Base-by-base conservation (phyloP, 2,329 filamentous ascomycete species). In the Exophiala spinifera region DNA sequence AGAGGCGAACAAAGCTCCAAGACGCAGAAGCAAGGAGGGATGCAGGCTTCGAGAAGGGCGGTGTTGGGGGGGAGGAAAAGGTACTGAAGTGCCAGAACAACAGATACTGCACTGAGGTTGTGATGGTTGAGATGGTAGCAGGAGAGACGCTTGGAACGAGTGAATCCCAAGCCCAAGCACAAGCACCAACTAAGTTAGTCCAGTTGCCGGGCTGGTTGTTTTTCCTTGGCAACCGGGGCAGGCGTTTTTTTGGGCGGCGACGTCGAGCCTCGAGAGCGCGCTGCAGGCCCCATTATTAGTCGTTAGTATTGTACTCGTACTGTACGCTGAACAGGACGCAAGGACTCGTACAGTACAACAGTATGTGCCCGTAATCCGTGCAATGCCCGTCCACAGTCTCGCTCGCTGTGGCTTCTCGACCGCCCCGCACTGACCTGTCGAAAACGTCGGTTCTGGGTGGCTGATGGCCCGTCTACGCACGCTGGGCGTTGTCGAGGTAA, bases 141-240 rank as follows among this genome's bases (percentile, higher is more conserved):
- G 10, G 5, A 15, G 34, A 37, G 34, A 19, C 17, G 14, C 34
- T 15, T 11, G 14, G 34, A 19, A 15, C 17, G n/a, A 37, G 34
- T 37, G 34, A 31, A 31, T 31, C 17, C 37, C 37, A 20, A 42
- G 21, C 17, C 20, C n/a, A 21, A 21, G 39, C 39, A 42, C 39
- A 31, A 39, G 36, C 31, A 19, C 54, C n/a, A n/a, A n/a, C 57
- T 54, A 54, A 60, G 54, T 47, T 53, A n/a, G n/a, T 31, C 25
- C 6, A 31, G 13, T 42, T 53, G 19, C 25, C 25, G 25, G 25
- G 23, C 42, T 25, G 42, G 56, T 59, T 57, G 56, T 61, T 61
- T 55, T 59, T 60, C 54, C 57, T 60, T 60, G 57, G 57, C 57
- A 53, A 57, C 57, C 44, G 49, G 49, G 40, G 14, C 25, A 25